phyloP scores from a whole-genome alignment of 2,329 filamentous ascomycete genomes.

The Aureobasidium melanogenum region DNA sequence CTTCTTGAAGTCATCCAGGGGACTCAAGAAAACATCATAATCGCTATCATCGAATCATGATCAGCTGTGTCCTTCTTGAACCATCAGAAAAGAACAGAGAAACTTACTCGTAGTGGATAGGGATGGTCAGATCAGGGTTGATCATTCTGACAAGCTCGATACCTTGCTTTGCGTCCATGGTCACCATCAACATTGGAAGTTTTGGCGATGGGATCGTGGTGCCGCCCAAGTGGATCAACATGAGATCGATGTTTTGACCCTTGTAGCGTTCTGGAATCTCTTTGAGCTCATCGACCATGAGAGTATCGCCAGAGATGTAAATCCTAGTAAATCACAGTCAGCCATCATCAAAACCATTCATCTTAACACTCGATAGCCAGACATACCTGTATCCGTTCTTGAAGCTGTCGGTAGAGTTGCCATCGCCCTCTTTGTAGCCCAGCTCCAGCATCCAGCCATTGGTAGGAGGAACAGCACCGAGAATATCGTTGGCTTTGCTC shows the following conservation, averaged over 20 bases:
- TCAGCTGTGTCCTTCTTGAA: not conserved
- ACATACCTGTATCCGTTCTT: slow-evolving; percentile 39
- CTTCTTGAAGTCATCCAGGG: slow-evolving; percentile 52
- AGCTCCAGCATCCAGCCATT: slow-evolving; percentile 61
- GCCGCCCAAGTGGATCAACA: slow-evolving; percentile 58
- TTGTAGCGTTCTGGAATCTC: slow-evolving; percentile 50
- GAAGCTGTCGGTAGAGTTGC: slow-evolving; percentile 23
- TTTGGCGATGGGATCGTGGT: slow-evolving; percentile 55
- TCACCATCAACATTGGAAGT: slow-evolving; percentile 56
- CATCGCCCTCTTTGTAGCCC: slow-evolving; percentile 32
- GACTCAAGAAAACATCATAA: slow-evolving; percentile 53
- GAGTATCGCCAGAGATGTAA: slow-evolving; percentile 59
- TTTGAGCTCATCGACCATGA: slow-evolving; percentile 53
- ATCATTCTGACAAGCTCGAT: slow-evolving; percentile 52
- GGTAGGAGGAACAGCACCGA: slow-evolving; percentile 51
- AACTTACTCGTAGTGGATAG: slow-evolving; percentile 51
- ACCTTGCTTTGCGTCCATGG: slow-evolving; percentile 58
- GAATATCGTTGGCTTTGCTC: slow-evolving; percentile 37
- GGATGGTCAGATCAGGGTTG: slow-evolving; percentile 53
- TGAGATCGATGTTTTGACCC: slow-evolving; percentile 51
- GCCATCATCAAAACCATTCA: not conserved
- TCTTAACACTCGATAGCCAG: not conserved
- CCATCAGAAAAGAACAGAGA: not conserved
- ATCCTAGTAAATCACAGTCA: slow-evolving; percentile 30
- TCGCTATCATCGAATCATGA: slow-evolving; percentile 30